A percentile compares a stretch with the other conserved stretches of the same genome.
Evolutionary conservation across 192 early-diverging fungal species (phyloP).

Genomic region (Umbelopsis ramanniana): DNA sequence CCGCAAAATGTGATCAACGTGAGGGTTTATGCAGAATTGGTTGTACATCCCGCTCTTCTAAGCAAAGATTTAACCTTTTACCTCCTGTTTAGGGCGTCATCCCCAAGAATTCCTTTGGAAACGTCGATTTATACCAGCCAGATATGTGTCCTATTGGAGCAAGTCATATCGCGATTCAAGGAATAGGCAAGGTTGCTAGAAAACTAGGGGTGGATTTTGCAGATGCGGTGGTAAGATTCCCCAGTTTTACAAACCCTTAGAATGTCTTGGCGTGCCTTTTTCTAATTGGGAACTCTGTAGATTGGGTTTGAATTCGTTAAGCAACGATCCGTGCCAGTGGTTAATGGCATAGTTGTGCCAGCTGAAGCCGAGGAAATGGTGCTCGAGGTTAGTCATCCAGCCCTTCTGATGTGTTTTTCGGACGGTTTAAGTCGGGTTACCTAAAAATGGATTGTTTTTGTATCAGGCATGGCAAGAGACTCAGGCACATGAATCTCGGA

Average conservation of each 20-base stretch:
- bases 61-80: background rate
- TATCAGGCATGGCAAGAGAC: slow-evolving; percentile 43
- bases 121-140: slow-evolving; percentile 82
- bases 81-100: slow-evolving; percentile 66
- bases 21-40: slow-evolving; percentile 15
- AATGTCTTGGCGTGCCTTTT: slow-evolving; percentile 15
- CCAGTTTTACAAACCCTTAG: slow-evolving; percentile 11
- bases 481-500: slow-evolving; percentile 22
- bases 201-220: slow-evolving; percentile 81
- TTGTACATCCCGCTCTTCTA: background rate
- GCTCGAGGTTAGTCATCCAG: slow-evolving; percentile 49
- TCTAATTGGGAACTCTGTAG: slow-evolving; percentile 35
- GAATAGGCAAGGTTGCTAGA: slow-evolving; percentile 68
- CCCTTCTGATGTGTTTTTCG: slow-evolving; percentile 26
- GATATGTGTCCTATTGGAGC: slow-evolving; percentile 85
- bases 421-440: slow-evolving; percentile 25
- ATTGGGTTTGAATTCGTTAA: slow-evolving; percentile 73
- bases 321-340: slow-evolving; percentile 61
- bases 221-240: slow-evolving; percentile 71
- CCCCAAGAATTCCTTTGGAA: slow-evolving; percentile 81
- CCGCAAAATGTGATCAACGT: slow-evolving; percentile 68
- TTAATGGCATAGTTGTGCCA: slow-evolving; percentile 73
- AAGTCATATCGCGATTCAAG: slow-evolving; percentile 67
- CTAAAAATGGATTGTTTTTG: slow-evolving; percentile 14
- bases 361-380: slow-evolving; percentile 61